These are phyloP conservation scores for Lentinula guzmanii DNA, from an alignment of 768 basidiomycete genomes.

Conservation along the genomic window DNA sequence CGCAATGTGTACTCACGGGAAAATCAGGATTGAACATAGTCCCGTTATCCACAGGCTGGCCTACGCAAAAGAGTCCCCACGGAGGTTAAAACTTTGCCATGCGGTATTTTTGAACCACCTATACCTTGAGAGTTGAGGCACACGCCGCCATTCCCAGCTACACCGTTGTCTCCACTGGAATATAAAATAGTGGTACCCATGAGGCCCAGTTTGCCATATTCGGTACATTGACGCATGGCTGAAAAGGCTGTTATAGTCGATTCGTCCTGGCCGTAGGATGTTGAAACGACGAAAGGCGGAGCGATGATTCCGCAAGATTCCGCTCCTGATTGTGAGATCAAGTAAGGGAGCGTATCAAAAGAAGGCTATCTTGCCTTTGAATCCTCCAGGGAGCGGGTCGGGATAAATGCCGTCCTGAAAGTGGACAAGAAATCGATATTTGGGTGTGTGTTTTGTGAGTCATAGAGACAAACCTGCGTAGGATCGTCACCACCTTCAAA, in stretches of 20 bases:
- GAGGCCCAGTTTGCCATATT: slow-evolving; percentile 30
- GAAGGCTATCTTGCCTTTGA: slow-evolving; percentile 20
- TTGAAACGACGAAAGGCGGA: slow-evolving; percentile 29
- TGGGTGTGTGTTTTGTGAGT: neutral
- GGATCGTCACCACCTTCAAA: slow-evolving; percentile 42
- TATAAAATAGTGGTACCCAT: slow-evolving; percentile 31
- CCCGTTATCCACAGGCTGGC: slow-evolving; percentile 11
- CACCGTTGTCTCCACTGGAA: slow-evolving; percentile 29
- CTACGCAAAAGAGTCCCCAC: neutral
- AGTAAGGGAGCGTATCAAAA: neutral
- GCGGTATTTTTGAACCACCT: neutral
- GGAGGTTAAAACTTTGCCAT: neutral
- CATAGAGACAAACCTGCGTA: slow-evolving; percentile 7
- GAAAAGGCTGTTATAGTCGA: slow-evolving; percentile 22
- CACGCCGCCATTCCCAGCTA: slow-evolving; percentile 25
- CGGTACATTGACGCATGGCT: slow-evolving; percentile 28
- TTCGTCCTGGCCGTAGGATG: slow-evolving; percentile 30
- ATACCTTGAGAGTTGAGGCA: slow-evolving; percentile 16
- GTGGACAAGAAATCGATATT: neutral
- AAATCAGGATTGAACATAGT: slow-evolving; percentile 20
- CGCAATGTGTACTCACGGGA: slow-evolving; percentile 1
- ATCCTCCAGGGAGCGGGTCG: slow-evolving; percentile 31
- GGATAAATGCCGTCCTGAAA: slow-evolving; percentile 34
- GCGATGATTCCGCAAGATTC: slow-evolving; percentile 30
- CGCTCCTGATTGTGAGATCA: slow-evolving; percentile 16